Base-by-base conservation (phyloP, 176 grass and related monocot genomes). In the Elymus sibiricus region DNA sequence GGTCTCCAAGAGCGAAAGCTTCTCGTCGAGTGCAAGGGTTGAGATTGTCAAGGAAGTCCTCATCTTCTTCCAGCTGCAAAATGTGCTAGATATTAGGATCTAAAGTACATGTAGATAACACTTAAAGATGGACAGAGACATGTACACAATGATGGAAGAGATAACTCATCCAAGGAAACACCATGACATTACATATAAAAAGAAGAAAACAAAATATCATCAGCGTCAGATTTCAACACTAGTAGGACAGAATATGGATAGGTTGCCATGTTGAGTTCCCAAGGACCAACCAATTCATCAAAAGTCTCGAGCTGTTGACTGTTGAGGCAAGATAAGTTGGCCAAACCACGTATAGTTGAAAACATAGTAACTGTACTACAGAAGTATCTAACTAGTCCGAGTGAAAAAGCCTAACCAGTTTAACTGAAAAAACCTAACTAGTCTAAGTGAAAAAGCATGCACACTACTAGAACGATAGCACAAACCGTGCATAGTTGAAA, bases 61-160 rank as follows among this genome's bases (percentile, higher is more conserved):
- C 96, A 43, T 92, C 90, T 89, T 95, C 88, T 85, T 94, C 96
- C 37, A 98, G 84, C 96, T 98, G 86, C 40, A 27, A 59, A 83
- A 83, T 64, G 42, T 21, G 19, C 11, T 17, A 75, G 19, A 25
- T 21, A 64, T 55, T 47, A 82, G 46, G 19, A 81, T 73, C 78
- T 29, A 27, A 68, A 60, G 47, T 31, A 16, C 17, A 44, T 17
- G 21, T 1, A 76, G 9, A 22, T 35, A 4, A 11, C 19, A 53
- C 22, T 84, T 35, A 42, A 47, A 59, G 32, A 59, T 78, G 25
- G 31, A 70, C 49, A 28, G 55, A 70, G 2, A 83, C n/a, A 24
- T 61, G 17, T 11, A 77, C 19, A 38, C 15, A 37, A 32, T 65
- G 39, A 75, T 47, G 44, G 21, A 89, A 25, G 13, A 34, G 3